Conservation (phyloP, 2,329 filamentous ascomycete genomes). For the Xylaria sp. region DNA sequence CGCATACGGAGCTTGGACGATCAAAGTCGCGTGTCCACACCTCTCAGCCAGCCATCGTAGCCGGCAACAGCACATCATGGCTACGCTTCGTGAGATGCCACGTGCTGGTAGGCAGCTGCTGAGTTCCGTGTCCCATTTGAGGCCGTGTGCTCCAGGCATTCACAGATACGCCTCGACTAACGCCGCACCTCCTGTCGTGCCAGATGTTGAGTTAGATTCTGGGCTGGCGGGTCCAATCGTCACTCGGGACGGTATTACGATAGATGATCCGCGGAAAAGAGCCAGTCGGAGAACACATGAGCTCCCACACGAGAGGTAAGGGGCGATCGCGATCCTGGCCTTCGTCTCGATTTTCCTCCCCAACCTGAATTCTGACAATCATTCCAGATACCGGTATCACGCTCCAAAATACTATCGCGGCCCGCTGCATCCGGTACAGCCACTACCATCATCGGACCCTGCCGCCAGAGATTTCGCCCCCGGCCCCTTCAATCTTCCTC, state of each 20-base stretch:
- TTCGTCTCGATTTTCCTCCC: not conserved
- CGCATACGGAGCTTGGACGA: slow-evolving; percentile 1
- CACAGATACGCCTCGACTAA: slow-evolving; percentile 56
- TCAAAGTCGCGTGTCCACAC: slow-evolving; percentile 4
- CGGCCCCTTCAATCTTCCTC: slow-evolving; percentile 86
- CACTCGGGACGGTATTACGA: slow-evolving; percentile 46
- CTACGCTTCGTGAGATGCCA: slow-evolving; percentile 39
- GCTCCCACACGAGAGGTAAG: slow-evolving; percentile 37
- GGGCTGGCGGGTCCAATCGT: slow-evolving; percentile 51
- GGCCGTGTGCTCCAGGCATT: slow-evolving; percentile 31
- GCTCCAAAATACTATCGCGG: slow-evolving; percentile 95
- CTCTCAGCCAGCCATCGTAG: slow-evolving; percentile 2
- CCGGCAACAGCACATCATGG: slow-evolving; percentile 30
- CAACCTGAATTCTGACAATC: slow-evolving; percentile 4
- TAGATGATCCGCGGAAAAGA: slow-evolving; percentile 54
- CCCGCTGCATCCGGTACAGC: slow-evolving; percentile 89
- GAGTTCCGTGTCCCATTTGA: slow-evolving; percentile 31
- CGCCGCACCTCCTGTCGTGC: slow-evolving; percentile 46
- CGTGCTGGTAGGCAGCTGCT: slow-evolving; percentile 38
- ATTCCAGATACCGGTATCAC: slow-evolving; percentile 84
- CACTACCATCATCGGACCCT: slow-evolving; percentile 84
- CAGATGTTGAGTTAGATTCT: slow-evolving; percentile 58
- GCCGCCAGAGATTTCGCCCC: slow-evolving; percentile 86
- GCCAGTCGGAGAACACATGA: slow-evolving; percentile 40
- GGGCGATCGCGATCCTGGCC: not conserved